A percentile compares a stretch with the other conserved stretches of the same genome.
These are phyloP conservation scores for Fusarium aywerte DNA, from an alignment of 2,329 filamentous ascomycete genomes.

Conservation along the genomic window DNA sequence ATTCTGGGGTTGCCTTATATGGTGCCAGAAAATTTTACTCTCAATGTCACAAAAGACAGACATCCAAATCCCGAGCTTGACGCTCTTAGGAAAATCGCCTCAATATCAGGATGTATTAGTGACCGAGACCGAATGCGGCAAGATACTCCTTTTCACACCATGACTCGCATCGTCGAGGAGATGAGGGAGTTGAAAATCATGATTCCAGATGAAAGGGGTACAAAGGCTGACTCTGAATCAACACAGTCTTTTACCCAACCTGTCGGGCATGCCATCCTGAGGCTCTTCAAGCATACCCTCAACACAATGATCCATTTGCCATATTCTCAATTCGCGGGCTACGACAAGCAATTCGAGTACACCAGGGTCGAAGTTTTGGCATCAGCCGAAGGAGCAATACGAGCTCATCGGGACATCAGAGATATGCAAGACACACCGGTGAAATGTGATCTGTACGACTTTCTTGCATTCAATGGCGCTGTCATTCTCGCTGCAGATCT, in stretches of 20 bases:
- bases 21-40: constrained; percentile 1
- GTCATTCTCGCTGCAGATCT: constrained; percentile 58
- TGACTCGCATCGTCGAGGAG: constrained; percentile 15
- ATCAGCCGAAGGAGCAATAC: constrained; percentile 55
- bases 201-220: constrained; percentile 28
- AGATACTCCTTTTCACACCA: constrained; percentile 1
- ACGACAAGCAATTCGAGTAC: constrained; percentile 50
- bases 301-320: constrained; percentile 58
- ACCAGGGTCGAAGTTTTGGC: constrained; percentile 54
- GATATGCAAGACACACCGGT: constrained; percentile 41
- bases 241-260: constrained; percentile 5
- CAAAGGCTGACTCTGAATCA: not conserved
- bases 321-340: constrained; percentile 55
- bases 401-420: constrained; percentile 46
- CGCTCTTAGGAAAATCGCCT: constrained; percentile 30
- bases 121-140: constrained; percentile 11
- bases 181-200: constrained; percentile 55
- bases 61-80: not conserved
- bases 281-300: constrained; percentile 54
- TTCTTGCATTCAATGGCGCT: constrained; percentile 58
- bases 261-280: constrained; percentile 47
- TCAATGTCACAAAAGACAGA: not conserved
- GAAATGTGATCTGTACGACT: constrained; percentile 59
- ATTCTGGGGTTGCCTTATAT: constrained; percentile 27
- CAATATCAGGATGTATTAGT: constrained; percentile 16